Percentiles rank a stretch among this genome's conserved stretches.
Conservation (phyloP, 2,329 filamentous ascomycete species). For the Ascocoryne sarcoides region DNA sequence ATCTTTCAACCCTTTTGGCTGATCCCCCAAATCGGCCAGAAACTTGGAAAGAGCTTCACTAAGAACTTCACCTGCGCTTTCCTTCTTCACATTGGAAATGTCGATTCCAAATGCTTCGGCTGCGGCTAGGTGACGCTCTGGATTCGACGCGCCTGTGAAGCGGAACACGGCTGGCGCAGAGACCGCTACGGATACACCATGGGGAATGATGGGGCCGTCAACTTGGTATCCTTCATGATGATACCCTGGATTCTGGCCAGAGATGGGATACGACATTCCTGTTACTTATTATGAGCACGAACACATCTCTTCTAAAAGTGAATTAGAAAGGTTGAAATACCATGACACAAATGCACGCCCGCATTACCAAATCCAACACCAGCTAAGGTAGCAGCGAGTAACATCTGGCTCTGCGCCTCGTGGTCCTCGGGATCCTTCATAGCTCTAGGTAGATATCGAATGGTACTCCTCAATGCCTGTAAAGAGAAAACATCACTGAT, state of each 20-base stretch:
- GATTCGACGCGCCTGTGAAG: constrained; percentile 87
- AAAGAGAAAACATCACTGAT: constrained; percentile 97
- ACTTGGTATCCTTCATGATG: constrained; percentile 81
- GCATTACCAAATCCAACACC: constrained; percentile 97
- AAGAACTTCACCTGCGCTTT: constrained; percentile 82
- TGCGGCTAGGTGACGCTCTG: constrained; percentile 80
- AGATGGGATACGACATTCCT: constrained; percentile 97
- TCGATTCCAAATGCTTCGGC: constrained; percentile 90
- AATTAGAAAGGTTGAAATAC: constrained; percentile 8
- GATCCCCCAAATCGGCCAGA: constrained; percentile 74
- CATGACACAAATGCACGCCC: constrained; percentile 80
- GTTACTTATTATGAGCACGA: not conserved
- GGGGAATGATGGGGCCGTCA: constrained; percentile 72
- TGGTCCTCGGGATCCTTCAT: constrained; percentile 81
- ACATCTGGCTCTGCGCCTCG: constrained; percentile 92
- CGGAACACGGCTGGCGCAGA: constrained; percentile 89
- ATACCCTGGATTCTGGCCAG: constrained; percentile 87
- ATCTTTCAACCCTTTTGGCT: constrained; percentile 76
- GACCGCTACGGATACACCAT: constrained; percentile 91
- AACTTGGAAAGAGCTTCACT: constrained; percentile 77
- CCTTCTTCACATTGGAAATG: constrained; percentile 74
- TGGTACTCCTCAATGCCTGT: constrained; percentile 69
- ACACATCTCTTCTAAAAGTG: not conserved
- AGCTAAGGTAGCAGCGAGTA: constrained; percentile 85
- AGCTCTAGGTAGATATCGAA: constrained; percentile 86